Conservation (phyloP, 2,329 filamentous ascomycete genomes). For the Penicillium sp. region DNA sequence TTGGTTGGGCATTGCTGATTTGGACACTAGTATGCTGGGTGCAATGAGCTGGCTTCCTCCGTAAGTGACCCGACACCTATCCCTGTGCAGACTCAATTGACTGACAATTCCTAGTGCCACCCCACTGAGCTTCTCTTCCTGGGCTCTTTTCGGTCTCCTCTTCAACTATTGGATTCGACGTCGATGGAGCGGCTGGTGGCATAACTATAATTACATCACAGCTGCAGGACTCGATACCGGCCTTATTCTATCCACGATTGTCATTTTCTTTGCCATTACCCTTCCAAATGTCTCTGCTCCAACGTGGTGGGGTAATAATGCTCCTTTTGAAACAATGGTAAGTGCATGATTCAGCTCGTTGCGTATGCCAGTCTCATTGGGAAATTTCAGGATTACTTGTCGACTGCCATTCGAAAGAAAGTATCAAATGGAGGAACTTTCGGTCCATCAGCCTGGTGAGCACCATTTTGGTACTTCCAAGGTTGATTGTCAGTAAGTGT, state of each 20-base stretch:
- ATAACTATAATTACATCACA: conserved; percentile 42
- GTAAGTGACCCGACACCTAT: conserved; percentile 46
- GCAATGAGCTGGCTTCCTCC: conserved; percentile 31
- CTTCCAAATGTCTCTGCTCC: conserved; percentile 55
- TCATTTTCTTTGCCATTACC: conserved; percentile 67
- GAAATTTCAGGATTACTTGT: conserved; percentile 8
- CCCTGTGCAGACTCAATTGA: conserved; percentile 51
- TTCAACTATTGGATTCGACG: conserved; percentile 40
- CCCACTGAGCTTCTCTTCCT: conserved; percentile 64
- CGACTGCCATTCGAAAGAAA: conserved; percentile 17
- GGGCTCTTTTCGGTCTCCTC: conserved; percentile 55
- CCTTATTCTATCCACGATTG: conserved; percentile 60
- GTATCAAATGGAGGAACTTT: conserved; percentile 14
- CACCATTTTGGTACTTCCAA: not conserved
- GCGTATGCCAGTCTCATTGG: not conserved
- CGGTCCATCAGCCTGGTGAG: conserved; percentile 13
- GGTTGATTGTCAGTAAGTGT: too few species aligned
- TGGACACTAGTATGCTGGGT: conserved; percentile 24
- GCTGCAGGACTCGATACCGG: conserved; percentile 48
- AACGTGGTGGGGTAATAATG: conserved; percentile 57
- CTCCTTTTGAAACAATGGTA: conserved; percentile 26
- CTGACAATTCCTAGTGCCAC: conserved; percentile 47
- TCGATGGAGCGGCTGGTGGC: conserved; percentile 39
- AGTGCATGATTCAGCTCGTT: not conserved
- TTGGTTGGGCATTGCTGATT: not conserved